phyloP scores from a whole-genome alignment of 352 stramenopile genomes.

The Pythium aphanidermatum region DNA sequence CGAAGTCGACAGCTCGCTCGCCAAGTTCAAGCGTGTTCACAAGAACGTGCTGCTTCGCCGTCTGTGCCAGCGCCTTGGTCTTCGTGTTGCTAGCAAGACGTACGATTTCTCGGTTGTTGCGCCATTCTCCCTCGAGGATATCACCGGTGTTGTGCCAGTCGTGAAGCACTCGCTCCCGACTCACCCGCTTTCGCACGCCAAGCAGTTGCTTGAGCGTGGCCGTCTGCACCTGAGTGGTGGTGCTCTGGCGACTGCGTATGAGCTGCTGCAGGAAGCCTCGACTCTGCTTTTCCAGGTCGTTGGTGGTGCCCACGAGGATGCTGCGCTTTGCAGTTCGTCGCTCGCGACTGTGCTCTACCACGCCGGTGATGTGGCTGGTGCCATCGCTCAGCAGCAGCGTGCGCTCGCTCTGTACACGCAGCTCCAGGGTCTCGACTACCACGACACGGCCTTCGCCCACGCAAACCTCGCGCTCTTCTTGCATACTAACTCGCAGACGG shows the following conservation, averaged over 20 bases:
- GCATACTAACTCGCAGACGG: slow-evolving; percentile 79
- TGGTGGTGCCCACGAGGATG: slow-evolving; percentile 90
- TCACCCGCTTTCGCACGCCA: slow-evolving; percentile 69
- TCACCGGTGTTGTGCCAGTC: slow-evolving; percentile 91
- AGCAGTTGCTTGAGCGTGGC: slow-evolving; percentile 85
- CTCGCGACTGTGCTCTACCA: slow-evolving; percentile 92
- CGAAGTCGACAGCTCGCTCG: slow-evolving; percentile 7
- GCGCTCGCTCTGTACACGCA: slow-evolving; percentile 90
- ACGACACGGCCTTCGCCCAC: slow-evolving; percentile 89
- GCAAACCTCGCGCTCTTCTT: slow-evolving; percentile 90
- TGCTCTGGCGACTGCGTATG: slow-evolving; percentile 71
- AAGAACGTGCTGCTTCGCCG: slow-evolving; percentile 86
- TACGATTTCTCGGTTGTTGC: slow-evolving; percentile 78
- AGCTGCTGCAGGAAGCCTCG: slow-evolving; percentile 88
- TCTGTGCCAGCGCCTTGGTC: slow-evolving; percentile 90
- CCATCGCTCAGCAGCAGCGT: slow-evolving; percentile 86
- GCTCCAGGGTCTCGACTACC: slow-evolving; percentile 90
- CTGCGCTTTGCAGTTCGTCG: slow-evolving; percentile 89
- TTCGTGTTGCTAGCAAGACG: slow-evolving; percentile 85
- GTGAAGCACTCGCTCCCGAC: slow-evolving; percentile 89
- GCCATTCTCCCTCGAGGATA: slow-evolving; percentile 88
- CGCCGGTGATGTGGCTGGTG: slow-evolving; percentile 82
- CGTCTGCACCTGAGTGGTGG: slow-evolving; percentile 76
- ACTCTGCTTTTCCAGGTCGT: slow-evolving; percentile 92
- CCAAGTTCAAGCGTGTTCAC: slow-evolving; percentile 48